phyloP scores from a whole-genome alignment of 495 filamentous ascomycete genomes.

The Clohesyomyces aquaticus region DNA sequence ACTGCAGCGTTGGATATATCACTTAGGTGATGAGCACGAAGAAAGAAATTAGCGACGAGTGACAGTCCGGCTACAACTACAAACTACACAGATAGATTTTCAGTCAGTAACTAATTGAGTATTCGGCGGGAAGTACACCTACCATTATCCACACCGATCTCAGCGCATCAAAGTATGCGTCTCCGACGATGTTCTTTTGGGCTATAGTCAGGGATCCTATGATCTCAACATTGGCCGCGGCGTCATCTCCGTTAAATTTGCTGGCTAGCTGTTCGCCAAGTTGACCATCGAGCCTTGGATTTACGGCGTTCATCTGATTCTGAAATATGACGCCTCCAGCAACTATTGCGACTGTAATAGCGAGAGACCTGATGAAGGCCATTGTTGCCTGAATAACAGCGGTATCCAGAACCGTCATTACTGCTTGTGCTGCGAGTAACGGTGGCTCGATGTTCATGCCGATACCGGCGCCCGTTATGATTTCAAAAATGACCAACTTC shows the following conservation, averaged over 20 bases:
- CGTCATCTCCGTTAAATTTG: constrained; percentile 10
- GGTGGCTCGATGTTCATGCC: constrained; percentile 39
- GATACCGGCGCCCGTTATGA: constrained; percentile 10
- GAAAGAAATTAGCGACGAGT: constrained; percentile 1
- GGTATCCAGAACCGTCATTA: constrained; percentile 48
- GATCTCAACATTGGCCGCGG: constrained; percentile 11
- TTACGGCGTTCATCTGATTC: constrained; percentile 43
- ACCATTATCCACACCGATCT: constrained; percentile 26
- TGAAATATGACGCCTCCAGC: constrained; percentile 63
- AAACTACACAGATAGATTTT: constrained; percentile 2
- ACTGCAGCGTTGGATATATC: constrained; percentile 2
- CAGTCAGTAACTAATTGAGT: not conserved
- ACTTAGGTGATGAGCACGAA: constrained; percentile 12
- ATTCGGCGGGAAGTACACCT: not conserved
- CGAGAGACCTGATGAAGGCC: constrained; percentile 56
- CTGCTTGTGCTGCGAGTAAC: constrained; percentile 37
- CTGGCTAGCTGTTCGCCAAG: constrained; percentile 12
- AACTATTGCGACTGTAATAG: constrained; percentile 58
- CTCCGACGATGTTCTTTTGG: constrained; percentile 38
- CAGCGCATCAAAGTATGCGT: constrained; percentile 53
- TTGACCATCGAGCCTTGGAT: not conserved
- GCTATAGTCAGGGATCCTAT: constrained; percentile 1
- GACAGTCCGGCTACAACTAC: constrained; percentile 10
- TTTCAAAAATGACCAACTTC: constrained; percentile 9
- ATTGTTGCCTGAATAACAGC: constrained; percentile 59